These are phyloP conservation scores for Penicillium sp. DNA, from an alignment of 2,329 filamentous ascomycete species.

Conservation along the genomic window DNA sequence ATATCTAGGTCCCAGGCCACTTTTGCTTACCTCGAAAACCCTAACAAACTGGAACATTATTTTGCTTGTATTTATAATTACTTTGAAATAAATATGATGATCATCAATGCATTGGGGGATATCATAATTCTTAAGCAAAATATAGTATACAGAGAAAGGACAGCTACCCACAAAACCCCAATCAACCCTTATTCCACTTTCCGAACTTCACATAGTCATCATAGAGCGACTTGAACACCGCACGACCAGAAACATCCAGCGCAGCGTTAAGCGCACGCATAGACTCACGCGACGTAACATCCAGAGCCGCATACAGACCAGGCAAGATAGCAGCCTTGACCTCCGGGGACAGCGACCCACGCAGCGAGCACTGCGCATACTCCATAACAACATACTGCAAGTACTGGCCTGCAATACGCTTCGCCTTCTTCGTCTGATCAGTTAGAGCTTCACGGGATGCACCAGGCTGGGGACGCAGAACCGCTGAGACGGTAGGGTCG, in stretches of 20 bases:
- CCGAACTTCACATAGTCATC: slow-evolving; percentile 52
- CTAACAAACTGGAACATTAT: neutral
- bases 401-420: slow-evolving; percentile 57
- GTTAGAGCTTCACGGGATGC: slow-evolving; percentile 49
- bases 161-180: neutral
- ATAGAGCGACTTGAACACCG: slow-evolving; percentile 54
- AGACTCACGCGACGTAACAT: slow-evolving; percentile 51
- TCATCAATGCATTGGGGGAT: slow-evolving; percentile 27
- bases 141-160: slow-evolving; percentile 19
- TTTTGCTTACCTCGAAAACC: neutral
- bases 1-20: neutral
- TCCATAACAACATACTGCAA: slow-evolving; percentile 57
- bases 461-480: slow-evolving; percentile 39
- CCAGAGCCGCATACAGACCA: slow-evolving; percentile 53
- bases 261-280: slow-evolving; percentile 52
- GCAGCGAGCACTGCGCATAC: slow-evolving; percentile 55
- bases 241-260: slow-evolving; percentile 52
- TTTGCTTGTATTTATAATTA: neutral
- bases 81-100: slow-evolving; percentile 3
- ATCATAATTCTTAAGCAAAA: slow-evolving; percentile 23
- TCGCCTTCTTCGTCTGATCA: slow-evolving; percentile 59
- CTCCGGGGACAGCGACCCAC: slow-evolving; percentile 48
- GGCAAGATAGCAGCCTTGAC: slow-evolving; percentile 54
- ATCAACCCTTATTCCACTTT: slow-evolving; percentile 47
- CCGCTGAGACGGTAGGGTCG: slow-evolving; percentile 59